Conservation (phyloP, 129 eudicot species). For the Cynara cardunculus region DNA sequence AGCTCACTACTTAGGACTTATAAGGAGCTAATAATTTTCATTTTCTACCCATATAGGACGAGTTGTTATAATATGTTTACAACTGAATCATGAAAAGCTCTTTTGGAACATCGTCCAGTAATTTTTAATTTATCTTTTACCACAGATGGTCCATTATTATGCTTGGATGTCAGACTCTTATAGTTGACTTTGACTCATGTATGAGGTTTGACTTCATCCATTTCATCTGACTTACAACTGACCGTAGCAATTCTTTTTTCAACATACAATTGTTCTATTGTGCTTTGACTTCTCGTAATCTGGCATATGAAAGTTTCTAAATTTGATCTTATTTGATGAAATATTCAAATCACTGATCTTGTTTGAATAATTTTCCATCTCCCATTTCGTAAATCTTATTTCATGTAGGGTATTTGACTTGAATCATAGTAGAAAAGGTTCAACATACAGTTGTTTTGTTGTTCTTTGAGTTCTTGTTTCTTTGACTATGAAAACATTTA, state of each 20-base stretch:
- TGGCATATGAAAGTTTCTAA: slow-evolving; percentile 1
- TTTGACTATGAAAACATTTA: slow-evolving; percentile 5
- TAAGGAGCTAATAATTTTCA: too few species aligned
- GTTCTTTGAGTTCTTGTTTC: neutral
- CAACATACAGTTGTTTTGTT: too few species aligned
- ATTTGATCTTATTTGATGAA: slow-evolving; percentile 6
- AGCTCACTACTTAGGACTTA: too few species aligned
- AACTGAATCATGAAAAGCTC: too few species aligned
- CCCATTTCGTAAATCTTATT: neutral
- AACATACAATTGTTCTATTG: neutral
- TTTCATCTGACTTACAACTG: slow-evolving; percentile 4
- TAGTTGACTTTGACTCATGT: slow-evolving; percentile 19
- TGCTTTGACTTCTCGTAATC: neutral
- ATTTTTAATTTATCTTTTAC: too few species aligned
- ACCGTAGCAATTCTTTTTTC: neutral
- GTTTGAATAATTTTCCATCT: neutral
- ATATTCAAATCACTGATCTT: slow-evolving; percentile 12
- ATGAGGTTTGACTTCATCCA: slow-evolving; percentile 17
- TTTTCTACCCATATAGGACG: too few species aligned
- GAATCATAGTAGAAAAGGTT: neutral
- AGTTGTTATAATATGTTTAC: too few species aligned
- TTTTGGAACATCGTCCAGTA: too few species aligned
- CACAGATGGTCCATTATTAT: neutral
- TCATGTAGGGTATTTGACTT: neutral
- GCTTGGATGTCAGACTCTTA: neutral